Base-by-base conservation (phyloP, 148 eudicot species). In the Fagopyrum tataricum region DNA sequence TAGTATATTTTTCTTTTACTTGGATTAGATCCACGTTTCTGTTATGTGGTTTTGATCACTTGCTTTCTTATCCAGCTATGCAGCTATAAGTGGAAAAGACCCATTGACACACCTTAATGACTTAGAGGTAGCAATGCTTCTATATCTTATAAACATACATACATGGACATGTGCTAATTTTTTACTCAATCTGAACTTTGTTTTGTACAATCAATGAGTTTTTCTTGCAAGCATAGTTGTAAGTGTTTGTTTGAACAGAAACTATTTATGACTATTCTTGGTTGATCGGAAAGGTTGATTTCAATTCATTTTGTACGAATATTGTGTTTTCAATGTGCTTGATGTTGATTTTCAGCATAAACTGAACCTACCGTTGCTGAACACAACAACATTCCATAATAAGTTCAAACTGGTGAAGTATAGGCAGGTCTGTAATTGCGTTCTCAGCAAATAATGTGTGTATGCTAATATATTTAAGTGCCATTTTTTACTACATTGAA, bases 331-430 rank as follows among this genome's bases (percentile, higher is more conserved):
- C n/a, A n/a, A n/a, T n/a, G n/a, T 76, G 68, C 56, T 76, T 72
- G 49, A 66, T 71, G 59, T 52, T 39, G 46, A 62, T 51, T 76
- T 53, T 44, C 89, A 87, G 91, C 88, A 82, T 56, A 83, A 76
- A 76, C 64, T 92, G 46, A 78, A 79, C 72, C 75, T 96, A 59
- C 97, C 99, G 1, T 56, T 85, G 70, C 79, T 92, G 79, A 89
- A 85, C 79, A 81, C 84, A 56, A 76, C 85, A 24, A 82, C 76
- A 48, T 71, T 72, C 73, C 71, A 74, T 55, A 43, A 84, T 40
- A 73, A 80, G 67, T 81, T 96, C 81, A 96, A 83, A 72, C 37
- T 96, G 79, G 96, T 91, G 0, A 88, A 84, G 82, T 96, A 84
- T 76, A 88, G 84, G 8, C 81, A 96, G 97, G 99, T 95, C 70